A percentile compares a stretch with the other conserved stretches of the same genome.
Evolutionary conservation across 2,329 filamentous ascomycete genomes (phyloP).

Genomic region (Sphaceloma murrayae): DNA sequence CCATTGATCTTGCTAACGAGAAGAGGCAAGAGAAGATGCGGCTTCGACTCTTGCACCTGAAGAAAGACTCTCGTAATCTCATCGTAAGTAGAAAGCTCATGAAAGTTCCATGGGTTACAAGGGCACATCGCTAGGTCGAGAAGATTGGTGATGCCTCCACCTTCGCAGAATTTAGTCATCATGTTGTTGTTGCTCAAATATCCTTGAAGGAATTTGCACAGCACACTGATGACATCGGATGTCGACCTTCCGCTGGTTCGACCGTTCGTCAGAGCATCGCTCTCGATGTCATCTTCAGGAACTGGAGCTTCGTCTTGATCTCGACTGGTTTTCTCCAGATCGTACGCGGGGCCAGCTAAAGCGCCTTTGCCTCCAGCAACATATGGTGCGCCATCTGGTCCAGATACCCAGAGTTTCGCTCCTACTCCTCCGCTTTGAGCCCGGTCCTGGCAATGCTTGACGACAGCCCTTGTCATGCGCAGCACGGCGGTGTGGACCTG

Average conservation of each 20-base stretch:
- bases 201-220: conserved; percentile 65
- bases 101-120: conserved; percentile 65
- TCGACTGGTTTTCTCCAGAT: neutral
- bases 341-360: conserved; percentile 27
- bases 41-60: conserved; percentile 68
- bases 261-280: conserved; percentile 16
- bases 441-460: conserved; percentile 61
- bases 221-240: conserved; percentile 48
- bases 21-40: conserved; percentile 72
- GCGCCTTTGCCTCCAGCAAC: conserved; percentile 47
- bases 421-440: conserved; percentile 63
- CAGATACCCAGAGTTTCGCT: conserved; percentile 62
- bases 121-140: conserved; percentile 76
- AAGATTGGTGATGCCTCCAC: conserved; percentile 71
- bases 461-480: conserved; percentile 77
- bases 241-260: conserved; percentile 17
- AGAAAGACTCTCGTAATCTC: conserved; percentile 66
- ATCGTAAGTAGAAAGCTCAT: conserved; percentile 56
- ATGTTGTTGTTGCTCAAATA: conserved; percentile 68
- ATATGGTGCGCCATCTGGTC: conserved; percentile 44
- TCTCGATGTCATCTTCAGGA: conserved; percentile 17
- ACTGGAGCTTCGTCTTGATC: neutral
- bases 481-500: conserved; percentile 77
- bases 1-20: conserved; percentile 64
- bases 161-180: conserved; percentile 63